Evolutionary conservation across 805 yeast species (phyloP).

Genomic region (Candida quercuum): DNA sequence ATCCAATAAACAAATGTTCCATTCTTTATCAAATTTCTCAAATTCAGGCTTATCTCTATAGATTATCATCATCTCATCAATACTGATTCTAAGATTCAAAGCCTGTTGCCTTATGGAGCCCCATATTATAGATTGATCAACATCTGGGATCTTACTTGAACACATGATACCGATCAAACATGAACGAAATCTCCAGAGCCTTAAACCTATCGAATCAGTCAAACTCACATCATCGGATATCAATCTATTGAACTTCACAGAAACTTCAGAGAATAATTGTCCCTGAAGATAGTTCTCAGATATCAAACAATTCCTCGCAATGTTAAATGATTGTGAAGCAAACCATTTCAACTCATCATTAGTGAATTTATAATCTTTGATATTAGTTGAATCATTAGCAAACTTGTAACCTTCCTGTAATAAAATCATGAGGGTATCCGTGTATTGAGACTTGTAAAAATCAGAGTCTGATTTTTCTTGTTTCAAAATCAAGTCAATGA

Average conservation of each 20-base stretch:
- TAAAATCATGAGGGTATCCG: constrained; percentile 8
- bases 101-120: constrained; percentile 7
- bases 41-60: constrained; percentile 8
- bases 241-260: constrained; percentile 17
- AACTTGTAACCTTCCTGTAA: constrained; percentile 10
- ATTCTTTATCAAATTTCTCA: constrained; percentile 8
- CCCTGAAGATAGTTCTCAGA: constrained; percentile 12
- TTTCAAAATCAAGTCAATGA: constrained; percentile 27
- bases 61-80: constrained; percentile 12
- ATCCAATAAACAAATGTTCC: constrained; percentile 20
- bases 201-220: constrained; percentile 13
- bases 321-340: constrained; percentile 29
- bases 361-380: constrained; percentile 15
- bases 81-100: constrained; percentile 8
- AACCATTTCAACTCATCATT: constrained; percentile 37
- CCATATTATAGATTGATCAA: constrained; percentile 6
- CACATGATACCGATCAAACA: constrained; percentile 15
- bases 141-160: constrained; percentile 5
- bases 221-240: constrained; percentile 24
- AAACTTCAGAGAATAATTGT: constrained; percentile 15
- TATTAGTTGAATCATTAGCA: constrained; percentile 7
- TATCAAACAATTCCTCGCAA: constrained; percentile 22
- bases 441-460: constrained; percentile 5
- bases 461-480: constrained; percentile 13
- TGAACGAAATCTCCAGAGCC: constrained; percentile 15